Conservation (phyloP, 1,284 basidiomycete species). For the Irpex sp. region DNA sequence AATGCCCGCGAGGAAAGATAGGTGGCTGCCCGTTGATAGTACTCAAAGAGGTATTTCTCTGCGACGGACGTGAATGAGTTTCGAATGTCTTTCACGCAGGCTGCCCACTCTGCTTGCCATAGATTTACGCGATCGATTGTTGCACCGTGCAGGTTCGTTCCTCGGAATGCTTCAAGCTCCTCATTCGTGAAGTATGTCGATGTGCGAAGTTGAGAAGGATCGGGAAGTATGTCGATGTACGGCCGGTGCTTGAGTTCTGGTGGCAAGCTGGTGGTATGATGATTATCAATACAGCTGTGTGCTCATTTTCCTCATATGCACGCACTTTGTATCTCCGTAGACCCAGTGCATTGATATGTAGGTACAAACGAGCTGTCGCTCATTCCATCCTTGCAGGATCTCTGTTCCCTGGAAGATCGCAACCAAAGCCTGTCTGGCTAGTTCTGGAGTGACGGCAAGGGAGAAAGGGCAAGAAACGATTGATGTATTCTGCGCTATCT, state of each 20-base stretch:
- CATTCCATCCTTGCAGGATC: conserved; percentile 40
- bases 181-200: conserved; percentile 63
- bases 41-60: conserved; percentile 60
- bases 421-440: conserved; percentile 40
- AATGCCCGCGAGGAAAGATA: conserved; percentile 85
- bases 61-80: conserved; percentile 38
- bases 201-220: conserved; percentile 53
- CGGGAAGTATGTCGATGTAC: conserved; percentile 68
- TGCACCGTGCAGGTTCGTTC: conserved; percentile 76
- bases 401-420: conserved; percentile 29
- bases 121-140: conserved; percentile 53
- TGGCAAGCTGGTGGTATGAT: conserved; percentile 7
- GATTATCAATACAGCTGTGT: background rate
- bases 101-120: conserved; percentile 57
- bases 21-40: conserved; percentile 67
- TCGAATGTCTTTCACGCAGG: conserved; percentile 39
- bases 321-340: conserved; percentile 25
- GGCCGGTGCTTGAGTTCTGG: conserved; percentile 44
- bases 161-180: conserved; percentile 64
- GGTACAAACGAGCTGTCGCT: conserved; percentile 64
- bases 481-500: conserved; percentile 45
- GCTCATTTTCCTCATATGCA: background rate
- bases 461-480: conserved; percentile 74
- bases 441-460: conserved; percentile 60
- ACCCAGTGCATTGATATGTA: conserved; percentile 75